Conservation (phyloP, 768 basidiomycete species). For the Tylopilus rubrobrunneus region DNA sequence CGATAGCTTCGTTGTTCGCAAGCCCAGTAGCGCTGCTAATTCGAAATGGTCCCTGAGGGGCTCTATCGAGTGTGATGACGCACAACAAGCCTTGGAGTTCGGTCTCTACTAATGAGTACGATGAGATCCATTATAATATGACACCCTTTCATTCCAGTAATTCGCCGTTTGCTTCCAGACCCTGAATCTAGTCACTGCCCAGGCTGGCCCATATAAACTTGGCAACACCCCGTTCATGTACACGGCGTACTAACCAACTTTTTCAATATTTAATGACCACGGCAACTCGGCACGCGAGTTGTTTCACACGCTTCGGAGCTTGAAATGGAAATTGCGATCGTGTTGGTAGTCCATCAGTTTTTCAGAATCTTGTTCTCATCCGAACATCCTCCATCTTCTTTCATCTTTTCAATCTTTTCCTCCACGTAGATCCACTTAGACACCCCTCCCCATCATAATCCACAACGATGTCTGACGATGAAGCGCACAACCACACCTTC, state of each 20-base stretch:
- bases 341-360: slow-evolving; percentile 2
- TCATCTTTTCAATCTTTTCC: slow-evolving; percentile 22
- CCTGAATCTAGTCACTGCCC: background rate
- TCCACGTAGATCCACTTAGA: slow-evolving; percentile 23
- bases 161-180: background rate
- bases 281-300: slow-evolving; percentile 19
- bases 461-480: slow-evolving; percentile 82
- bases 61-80: too few relatives aligned
- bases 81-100: too few relatives aligned
- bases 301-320: slow-evolving; percentile 36
- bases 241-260: too few relatives aligned
- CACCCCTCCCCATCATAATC: slow-evolving; percentile 2
- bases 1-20: too few relatives aligned
- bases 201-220: too few relatives aligned
- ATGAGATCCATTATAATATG: background rate
- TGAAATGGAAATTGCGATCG: slow-evolving; percentile 33
- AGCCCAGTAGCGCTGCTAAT: background rate
- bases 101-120: background rate
- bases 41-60: background rate
- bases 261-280: background rate
- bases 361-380: slow-evolving; percentile 20
- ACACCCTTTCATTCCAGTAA: background rate
- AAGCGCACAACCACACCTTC: slow-evolving; percentile 87
- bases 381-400: slow-evolving; percentile 22
- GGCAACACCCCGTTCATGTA: too few relatives aligned